Conservation (phyloP, 306 rosid species). For the Vicia sativa region DNA sequence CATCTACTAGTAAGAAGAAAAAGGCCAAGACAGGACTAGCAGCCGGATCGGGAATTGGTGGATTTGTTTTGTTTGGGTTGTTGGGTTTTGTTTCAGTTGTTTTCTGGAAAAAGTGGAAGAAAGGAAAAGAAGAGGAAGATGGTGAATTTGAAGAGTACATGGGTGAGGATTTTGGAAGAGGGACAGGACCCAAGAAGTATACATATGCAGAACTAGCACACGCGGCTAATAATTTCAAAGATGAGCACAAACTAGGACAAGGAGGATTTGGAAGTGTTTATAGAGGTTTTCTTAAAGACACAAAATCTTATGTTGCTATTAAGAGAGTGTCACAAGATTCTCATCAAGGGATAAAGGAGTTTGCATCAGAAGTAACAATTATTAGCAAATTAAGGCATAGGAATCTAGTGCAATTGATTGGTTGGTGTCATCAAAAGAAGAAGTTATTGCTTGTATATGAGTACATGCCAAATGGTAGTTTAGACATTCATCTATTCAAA, state of each 20-base stretch:
- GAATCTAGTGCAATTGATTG: constrained; percentile 48
- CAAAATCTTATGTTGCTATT: constrained; percentile 44
- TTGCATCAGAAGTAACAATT: constrained; percentile 44
- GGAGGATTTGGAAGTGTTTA: constrained; percentile 59
- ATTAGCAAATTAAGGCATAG: constrained; percentile 47
- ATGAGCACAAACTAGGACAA: constrained; percentile 44
- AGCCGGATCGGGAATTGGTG: constrained; percentile 31
- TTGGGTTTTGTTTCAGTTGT: neutral
- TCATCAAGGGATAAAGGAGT: constrained; percentile 46
- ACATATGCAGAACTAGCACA: neutral
- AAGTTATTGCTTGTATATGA: constrained; percentile 45
- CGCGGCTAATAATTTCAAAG: constrained; percentile 48
- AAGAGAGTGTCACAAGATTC: constrained; percentile 46
- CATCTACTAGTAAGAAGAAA: neutral
- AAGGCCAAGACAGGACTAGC: constrained; percentile 10
- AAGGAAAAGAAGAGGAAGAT: constrained; percentile 22
- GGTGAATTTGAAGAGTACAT: constrained; percentile 9
- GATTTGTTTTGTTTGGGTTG: constrained; percentile 6
- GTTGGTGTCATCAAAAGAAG: constrained; percentile 50
- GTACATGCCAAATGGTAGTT: constrained; percentile 53
- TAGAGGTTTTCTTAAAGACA: constrained; percentile 39
- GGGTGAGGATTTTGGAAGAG: constrained; percentile 37
- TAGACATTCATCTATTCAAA: constrained; percentile 39
- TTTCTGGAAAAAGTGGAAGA: neutral
- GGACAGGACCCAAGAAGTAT: constrained; percentile 44